Evolutionary conservation across 2,329 filamentous ascomycete species (phyloP), one percentile per base, ranked within the genome.

Genomic region (Ophiostoma ulmi): DNA sequence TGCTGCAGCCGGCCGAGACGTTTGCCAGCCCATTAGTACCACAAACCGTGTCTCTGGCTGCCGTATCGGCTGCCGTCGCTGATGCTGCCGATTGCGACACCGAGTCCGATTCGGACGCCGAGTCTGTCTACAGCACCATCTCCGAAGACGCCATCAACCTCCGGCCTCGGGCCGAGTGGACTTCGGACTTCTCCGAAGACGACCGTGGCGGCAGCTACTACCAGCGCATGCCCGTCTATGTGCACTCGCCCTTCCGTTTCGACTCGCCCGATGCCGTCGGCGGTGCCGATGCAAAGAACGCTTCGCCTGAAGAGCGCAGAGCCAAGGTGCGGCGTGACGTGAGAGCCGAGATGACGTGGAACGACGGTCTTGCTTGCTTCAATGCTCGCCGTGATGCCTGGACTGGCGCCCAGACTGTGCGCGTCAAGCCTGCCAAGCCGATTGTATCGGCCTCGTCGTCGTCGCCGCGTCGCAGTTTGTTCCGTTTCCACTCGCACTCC

Each of bases 281-380:
- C 1, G 84, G 82, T 1, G 74, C 77, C 1, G 77, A 79, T 8
- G 77, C 85, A 22, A 79, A 41, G 5, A 41, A 81, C 68, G 76
- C 80, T 6, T 79, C 80, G 1, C 77, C 82, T 4, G 77, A 83
- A 5, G 83, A 84, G 64, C 84, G 85, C 71, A 85, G 84, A 72
- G 83, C 87, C 48, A 85, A 83, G 73, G 83, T 86, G 61, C 83
- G 88, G 70, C 85, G 83, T 75, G 85, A 83, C 67, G 77, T 87
- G 68, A 85, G 87, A 73, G 87, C 88, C 70, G 90, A 92, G 80
- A 86, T 88, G 80, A 78, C 82, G 39, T 96, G 91, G 89, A 98
- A 97, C 76, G 83, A 90, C 52, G 94, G 94, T 0, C 78, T 97
- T 71, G 86, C 88, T n/a, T 91, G 90, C 78, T 98, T 92, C 80